These are phyloP conservation scores for Gremmenia infestans DNA, from an alignment of 2,329 filamentous ascomycete species.

Conservation along the genomic window DNA sequence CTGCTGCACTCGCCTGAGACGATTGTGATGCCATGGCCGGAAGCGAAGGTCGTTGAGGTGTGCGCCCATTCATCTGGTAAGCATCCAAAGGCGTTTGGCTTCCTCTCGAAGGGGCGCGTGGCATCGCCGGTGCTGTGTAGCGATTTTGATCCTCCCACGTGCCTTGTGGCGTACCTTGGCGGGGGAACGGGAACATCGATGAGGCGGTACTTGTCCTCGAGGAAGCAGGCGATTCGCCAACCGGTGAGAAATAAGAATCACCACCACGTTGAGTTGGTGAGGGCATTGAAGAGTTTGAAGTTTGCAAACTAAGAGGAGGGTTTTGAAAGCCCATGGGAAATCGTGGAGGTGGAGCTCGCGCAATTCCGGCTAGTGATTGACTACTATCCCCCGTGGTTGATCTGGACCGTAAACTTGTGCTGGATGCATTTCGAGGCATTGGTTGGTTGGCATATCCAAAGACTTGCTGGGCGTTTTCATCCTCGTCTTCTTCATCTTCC, in stretches of 20 bases:
- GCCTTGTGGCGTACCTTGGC: slow-evolving; percentile 63
- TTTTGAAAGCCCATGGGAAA: slow-evolving; percentile 58
- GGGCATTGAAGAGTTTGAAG: slow-evolving; percentile 37
- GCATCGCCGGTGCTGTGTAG: slow-evolving; percentile 84
- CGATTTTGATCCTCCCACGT: slow-evolving; percentile 70
- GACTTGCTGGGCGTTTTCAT: slow-evolving; percentile 38
- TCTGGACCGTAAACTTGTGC: slow-evolving; percentile 67
- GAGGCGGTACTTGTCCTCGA: slow-evolving; percentile 71
- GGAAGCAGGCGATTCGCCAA: slow-evolving; percentile 71
- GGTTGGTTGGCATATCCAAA: slow-evolving; percentile 38
- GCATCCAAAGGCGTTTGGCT: slow-evolving; percentile 58
- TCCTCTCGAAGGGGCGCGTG: slow-evolving; percentile 74
- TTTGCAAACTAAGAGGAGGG: slow-evolving; percentile 66
- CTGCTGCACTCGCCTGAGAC: slow-evolving; percentile 42
- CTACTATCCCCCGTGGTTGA: slow-evolving; percentile 70
- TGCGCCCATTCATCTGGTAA: slow-evolving; percentile 59
- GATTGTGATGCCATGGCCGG: slow-evolving; percentile 60
- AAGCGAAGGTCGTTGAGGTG: slow-evolving; percentile 72
- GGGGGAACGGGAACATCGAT: slow-evolving; percentile 75
- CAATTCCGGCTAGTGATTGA: slow-evolving; percentile 51
- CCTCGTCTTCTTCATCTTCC: slow-evolving; percentile 58
- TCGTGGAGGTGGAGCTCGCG: slow-evolving; percentile 60
- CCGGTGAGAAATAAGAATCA: slow-evolving; percentile 92
- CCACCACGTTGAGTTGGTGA: slow-evolving; percentile 29
- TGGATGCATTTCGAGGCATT: slow-evolving; percentile 67